Base-by-base conservation (phyloP, 768 basidiomycete species). In the Podaxis sp. region DNA sequence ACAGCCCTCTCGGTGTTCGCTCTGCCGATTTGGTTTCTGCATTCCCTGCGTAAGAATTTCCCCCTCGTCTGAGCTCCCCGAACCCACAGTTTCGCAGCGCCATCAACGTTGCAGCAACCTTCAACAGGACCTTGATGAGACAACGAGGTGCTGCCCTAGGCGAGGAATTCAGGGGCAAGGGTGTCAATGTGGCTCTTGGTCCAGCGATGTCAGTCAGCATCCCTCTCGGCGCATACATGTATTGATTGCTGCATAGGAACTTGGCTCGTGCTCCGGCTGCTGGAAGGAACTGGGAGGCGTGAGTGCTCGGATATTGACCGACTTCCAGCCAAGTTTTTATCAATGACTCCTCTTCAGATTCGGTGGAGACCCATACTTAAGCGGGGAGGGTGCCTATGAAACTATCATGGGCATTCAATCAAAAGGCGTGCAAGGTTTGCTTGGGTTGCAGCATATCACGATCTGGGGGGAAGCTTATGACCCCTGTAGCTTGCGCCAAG, bases 111-210 rank as follows among this genome's bases (percentile, higher is more conserved):
- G 83, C 80, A 22, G 77, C 82, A 9, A 83, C 83, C 46, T 84
- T 82, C 68, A 83, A 84, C 65, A 77, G 83, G 40, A 79, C 77
- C 5, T 73, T 90, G 28, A 87, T 88, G 75, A 77, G 81, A 65
- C 74, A 79, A 53, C 78, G 87, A 40, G 87, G 84, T 11, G 71
- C 70, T 17, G 84, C 84, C 0, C 80, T 89, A 70, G 88, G 87
- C 1, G 70, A 76, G 24, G 89, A 90, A 69, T 84, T 84, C 73
- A 77, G 76, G 51, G 84, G 81, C 44, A 86, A 87, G 71, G 88
- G 88, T 26, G 80, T 85, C 8, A 70, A 88, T 71, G 80, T 84
- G 56, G 79, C 75, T 8, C 73, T 85, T 17, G 82, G 81, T 1
- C 84, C 84, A 1, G 79, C 79, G 73, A 84, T 83, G 81, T 80